These are phyloP conservation scores for Cytospora leucostoma DNA, from an alignment of 2,329 filamentous ascomycete genomes.

Conservation along the genomic window DNA sequence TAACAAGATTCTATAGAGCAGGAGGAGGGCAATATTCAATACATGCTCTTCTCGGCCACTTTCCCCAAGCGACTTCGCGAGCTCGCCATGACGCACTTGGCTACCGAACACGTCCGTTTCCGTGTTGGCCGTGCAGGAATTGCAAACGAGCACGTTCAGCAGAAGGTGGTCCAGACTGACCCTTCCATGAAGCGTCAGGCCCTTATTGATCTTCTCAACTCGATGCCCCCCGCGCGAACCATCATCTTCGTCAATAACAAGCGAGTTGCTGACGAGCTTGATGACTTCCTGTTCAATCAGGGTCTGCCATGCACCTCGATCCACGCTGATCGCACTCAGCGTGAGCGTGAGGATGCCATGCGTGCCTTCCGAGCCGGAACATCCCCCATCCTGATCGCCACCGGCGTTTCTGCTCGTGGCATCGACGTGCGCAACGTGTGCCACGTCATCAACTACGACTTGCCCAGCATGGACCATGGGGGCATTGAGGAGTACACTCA, in stretches of 20 bases:
- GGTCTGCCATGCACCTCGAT: slow-evolving; percentile 84
- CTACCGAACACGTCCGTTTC: slow-evolving; percentile 74
- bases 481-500: slow-evolving; percentile 94
- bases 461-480: slow-evolving; percentile 73
- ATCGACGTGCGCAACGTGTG: slow-evolving; percentile 84
- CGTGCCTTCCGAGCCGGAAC: slow-evolving; percentile 76
- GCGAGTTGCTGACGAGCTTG: slow-evolving; percentile 74
- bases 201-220: slow-evolving; percentile 71
- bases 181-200: slow-evolving; percentile 67
- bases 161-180: slow-evolving; percentile 71
- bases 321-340: slow-evolving; percentile 82
- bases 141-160: slow-evolving; percentile 79
- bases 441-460: slow-evolving; percentile 92
- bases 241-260: slow-evolving; percentile 90
- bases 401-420: slow-evolving; percentile 83
- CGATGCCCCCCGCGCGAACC: slow-evolving; percentile 72
- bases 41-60: slow-evolving; percentile 91
- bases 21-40: slow-evolving; percentile 68
- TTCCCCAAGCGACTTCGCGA: slow-evolving; percentile 80
- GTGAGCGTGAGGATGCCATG: slow-evolving; percentile 89
- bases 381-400: slow-evolving; percentile 80
- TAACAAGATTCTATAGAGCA: slow-evolving; percentile 57
- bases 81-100: slow-evolving; percentile 75
- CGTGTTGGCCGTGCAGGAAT: slow-evolving; percentile 85
- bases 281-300: slow-evolving; percentile 83